Percentiles rank a stretch among this genome's conserved stretches.
Conservation (phyloP, 768 basidiomycete genomes). For the Podaxis pistillaris region DNA sequence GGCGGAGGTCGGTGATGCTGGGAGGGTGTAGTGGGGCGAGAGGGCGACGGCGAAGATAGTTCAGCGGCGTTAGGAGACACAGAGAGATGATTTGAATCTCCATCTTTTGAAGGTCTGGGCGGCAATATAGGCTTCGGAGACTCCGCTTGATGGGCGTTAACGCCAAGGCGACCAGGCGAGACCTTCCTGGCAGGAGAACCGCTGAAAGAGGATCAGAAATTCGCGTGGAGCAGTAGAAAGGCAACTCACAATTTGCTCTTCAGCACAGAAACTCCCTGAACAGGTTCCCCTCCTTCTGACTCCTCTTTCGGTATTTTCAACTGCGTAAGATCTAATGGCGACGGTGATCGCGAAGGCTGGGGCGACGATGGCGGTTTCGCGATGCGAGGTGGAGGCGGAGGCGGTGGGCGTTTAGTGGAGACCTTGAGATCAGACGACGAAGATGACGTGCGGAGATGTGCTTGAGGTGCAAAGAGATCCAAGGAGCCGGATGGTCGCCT, state of each 20-base stretch:
- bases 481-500: conserved; percentile 35
- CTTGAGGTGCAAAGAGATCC: conserved; percentile 24
- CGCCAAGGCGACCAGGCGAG: not conserved
- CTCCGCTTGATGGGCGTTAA: not conserved
- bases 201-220: conserved; percentile 9
- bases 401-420: conserved; percentile 48
- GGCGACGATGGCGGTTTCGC: conserved; percentile 30
- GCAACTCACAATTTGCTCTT: conserved; percentile 26
- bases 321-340: conserved; percentile 22
- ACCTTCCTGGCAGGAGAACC: not conserved
- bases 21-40: conserved; percentile 3
- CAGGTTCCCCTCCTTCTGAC: conserved; percentile 15
- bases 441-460: conserved; percentile 39
- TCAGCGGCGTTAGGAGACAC: conserved; percentile 7
- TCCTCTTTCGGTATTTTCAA: conserved; percentile 1
- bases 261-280: conserved; percentile 18
- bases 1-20: conserved; percentile 11
- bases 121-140: conserved; percentile 5
- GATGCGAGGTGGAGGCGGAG: conserved; percentile 49
- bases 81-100: not conserved
- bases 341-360: conserved; percentile 37
- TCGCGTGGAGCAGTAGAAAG: not conserved
- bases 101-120: not conserved
- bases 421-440: conserved; percentile 56
- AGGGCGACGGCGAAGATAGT: not conserved